Evolutionary conservation across 192 early-diverging fungal species (phyloP), one percentile per base, ranked within the genome.

Genomic region (Lunasporangiospora selenospora): DNA sequence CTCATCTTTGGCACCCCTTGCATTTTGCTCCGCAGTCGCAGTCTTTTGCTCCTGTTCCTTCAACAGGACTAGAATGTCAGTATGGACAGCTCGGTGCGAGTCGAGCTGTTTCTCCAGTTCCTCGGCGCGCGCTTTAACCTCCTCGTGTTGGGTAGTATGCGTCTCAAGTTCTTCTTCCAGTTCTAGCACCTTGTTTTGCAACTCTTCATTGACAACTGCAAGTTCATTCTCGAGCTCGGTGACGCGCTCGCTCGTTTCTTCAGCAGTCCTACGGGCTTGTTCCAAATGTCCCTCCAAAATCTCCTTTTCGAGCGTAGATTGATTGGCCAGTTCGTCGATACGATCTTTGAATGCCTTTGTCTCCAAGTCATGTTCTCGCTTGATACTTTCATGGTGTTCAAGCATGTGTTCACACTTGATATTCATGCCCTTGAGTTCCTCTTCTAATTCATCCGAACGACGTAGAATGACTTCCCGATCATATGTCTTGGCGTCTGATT

Each of bases 81-180:
- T 42, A 27, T 73, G 39, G 3, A 73, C 69, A 2, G 69, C 55
- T 11, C 69, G 45, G 38, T 73, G 69, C 12, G 69, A 73, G 31
- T 62, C 54, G 5, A 61, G 60, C 27, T 73, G 63, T 16, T 38
- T 44, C 51, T 60, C 73, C 42, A 64, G 62, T 10, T 75, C 70
- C 48, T 53, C 15, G 29, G 57, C 60, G 13, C 54, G 62, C 0
- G 60, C 57, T 0, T 48, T 75, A 33, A 59, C 54, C 34, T 58
- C 47, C 19, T 45, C 54, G 31, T 61, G 62, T 27, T 75, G 34
- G 18, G 67, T 53, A 34, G 51, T 44, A 48, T 65, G 54, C 12
- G 44, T 47, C 30, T 75, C 73, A 2, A 59, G 37, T 10, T 58
- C 29, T 19, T 60, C 60, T 26, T 66, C 62, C 16, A 64, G 50